Evolutionary conservation across 2,329 filamentous ascomycete genomes (phyloP).

Genomic region (Talaromyces sp.): DNA sequence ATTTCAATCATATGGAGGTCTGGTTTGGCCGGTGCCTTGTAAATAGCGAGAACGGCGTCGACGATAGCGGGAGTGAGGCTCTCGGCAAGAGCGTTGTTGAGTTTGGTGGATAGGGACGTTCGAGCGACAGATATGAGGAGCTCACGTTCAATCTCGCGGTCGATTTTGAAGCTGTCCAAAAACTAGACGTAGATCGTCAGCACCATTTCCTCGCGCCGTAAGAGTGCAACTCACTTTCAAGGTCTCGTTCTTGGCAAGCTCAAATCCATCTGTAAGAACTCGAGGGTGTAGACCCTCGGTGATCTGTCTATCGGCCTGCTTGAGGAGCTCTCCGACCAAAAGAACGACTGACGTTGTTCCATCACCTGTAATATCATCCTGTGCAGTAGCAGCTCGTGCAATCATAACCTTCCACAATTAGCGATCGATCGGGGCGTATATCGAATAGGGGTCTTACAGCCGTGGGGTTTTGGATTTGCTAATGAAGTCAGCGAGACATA

Average conservation of each 20-base stretch:
- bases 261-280: conserved; percentile 96
- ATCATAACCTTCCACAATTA: conserved; percentile 58
- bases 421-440: conserved; percentile 2
- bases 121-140: conserved; percentile 88
- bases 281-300: conserved; percentile 94
- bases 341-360: conserved; percentile 96
- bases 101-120: conserved; percentile 92
- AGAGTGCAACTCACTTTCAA: conserved; percentile 63
- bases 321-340: conserved; percentile 91
- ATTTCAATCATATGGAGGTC: conserved; percentile 99
- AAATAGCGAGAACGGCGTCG: conserved; percentile 92
- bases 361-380: conserved; percentile 97
- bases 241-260: conserved; percentile 90
- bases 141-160: conserved; percentile 85
- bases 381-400: conserved; percentile 82
- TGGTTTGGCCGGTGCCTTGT: conserved; percentile 83
- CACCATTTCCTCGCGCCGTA: neutral
- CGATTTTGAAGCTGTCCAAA: conserved; percentile 88
- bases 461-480: conserved; percentile 97
- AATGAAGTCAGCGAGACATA: conserved; percentile 9
- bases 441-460: conserved; percentile 59
- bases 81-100: conserved; percentile 83
- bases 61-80: conserved; percentile 94
- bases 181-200: conserved; percentile 57
- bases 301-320: conserved; percentile 96